These are phyloP conservation scores for Themeda triandra DNA, from an alignment of 176 grass and related monocot species.

Conservation along the genomic window DNA sequence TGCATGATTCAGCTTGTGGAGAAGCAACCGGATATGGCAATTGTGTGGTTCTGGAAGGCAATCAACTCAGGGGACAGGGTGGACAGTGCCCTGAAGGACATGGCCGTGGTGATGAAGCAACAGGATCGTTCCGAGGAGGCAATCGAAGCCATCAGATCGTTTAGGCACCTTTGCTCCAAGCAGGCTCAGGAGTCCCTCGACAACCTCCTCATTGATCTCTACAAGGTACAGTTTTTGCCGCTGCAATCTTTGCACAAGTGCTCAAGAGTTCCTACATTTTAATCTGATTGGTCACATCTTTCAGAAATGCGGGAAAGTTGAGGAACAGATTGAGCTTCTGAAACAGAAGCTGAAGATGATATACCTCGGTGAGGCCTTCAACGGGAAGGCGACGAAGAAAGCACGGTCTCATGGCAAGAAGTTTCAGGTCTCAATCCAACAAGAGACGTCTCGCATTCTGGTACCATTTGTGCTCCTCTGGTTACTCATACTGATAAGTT, in stretches of 20 bases:
- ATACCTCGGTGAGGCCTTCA: conserved; percentile 75
- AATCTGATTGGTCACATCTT: not conserved
- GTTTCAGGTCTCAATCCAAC: conserved; percentile 93
- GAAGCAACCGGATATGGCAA: conserved; percentile 68
- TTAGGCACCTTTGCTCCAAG: conserved; percentile 86
- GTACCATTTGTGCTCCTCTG: conserved; percentile 10
- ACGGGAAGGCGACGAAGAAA: conserved; percentile 83
- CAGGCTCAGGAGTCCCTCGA: conserved; percentile 84
- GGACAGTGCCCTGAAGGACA: conserved; percentile 90
- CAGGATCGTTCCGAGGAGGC: conserved; percentile 70
- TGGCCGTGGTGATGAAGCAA: conserved; percentile 90
- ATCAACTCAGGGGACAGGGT: conserved; percentile 82
- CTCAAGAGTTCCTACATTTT: not conserved
- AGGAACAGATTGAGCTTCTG: conserved; percentile 86
- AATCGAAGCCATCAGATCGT: conserved; percentile 80
- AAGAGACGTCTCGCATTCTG: conserved; percentile 82
- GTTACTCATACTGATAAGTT: not conserved
- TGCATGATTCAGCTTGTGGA: conserved; percentile 61
- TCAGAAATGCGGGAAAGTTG: conserved; percentile 78
- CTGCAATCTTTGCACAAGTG: not conserved
- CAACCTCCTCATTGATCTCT: conserved; percentile 95
- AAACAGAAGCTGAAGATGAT: conserved; percentile 95
- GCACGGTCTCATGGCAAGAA: conserved; percentile 95
- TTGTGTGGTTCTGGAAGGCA: conserved; percentile 97
- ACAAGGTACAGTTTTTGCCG: conserved; percentile 53